phyloP scores from a whole-genome alignment of 257 asterid species.

The Scutellaria minor region DNA sequence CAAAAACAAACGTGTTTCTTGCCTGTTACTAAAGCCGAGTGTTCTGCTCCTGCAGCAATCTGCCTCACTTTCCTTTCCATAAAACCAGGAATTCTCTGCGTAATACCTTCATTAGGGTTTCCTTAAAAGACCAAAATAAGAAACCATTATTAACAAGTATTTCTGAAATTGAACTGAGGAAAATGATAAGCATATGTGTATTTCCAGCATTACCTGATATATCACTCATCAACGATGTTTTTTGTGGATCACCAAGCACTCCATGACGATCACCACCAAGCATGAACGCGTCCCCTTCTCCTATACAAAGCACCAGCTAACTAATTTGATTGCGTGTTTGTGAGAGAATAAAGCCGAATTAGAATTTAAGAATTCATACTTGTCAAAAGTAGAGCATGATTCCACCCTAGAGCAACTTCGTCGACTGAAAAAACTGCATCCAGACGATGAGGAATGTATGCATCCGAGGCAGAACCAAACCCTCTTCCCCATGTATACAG shows the following conservation, averaged over 20 bases:
- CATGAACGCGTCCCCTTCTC: constrained; percentile 63
- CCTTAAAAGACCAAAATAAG: constrained; percentile 26
- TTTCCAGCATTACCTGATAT: constrained; percentile 39
- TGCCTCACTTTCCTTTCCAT: constrained; percentile 51
- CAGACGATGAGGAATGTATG: constrained; percentile 45
- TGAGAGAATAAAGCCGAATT: not conserved
- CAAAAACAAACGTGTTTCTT: constrained; percentile 20
- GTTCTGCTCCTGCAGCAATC: constrained; percentile 92
- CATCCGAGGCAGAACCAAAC: constrained; percentile 52
- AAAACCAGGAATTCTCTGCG: constrained; percentile 42
- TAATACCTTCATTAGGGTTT: constrained; percentile 37
- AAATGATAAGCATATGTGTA: not conserved
- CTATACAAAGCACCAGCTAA: constrained; percentile 40
- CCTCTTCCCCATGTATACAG: constrained; percentile 94
- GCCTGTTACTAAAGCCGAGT: constrained; percentile 82
- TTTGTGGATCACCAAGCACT: constrained; percentile 49
- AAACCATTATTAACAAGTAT: too few species aligned
- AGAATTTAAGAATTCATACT: constrained; percentile 42
- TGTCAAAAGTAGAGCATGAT: constrained; percentile 71
- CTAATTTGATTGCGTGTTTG: not conserved
- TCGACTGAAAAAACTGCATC: constrained; percentile 43
- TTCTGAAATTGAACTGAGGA: too few species aligned
- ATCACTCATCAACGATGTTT: constrained; percentile 35
- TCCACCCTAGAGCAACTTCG: constrained; percentile 86
- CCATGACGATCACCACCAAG: constrained; percentile 83